Evolutionary conservation across 192 early-diverging fungal genomes (phyloP).

Genomic region (Mortierella alpina): DNA sequence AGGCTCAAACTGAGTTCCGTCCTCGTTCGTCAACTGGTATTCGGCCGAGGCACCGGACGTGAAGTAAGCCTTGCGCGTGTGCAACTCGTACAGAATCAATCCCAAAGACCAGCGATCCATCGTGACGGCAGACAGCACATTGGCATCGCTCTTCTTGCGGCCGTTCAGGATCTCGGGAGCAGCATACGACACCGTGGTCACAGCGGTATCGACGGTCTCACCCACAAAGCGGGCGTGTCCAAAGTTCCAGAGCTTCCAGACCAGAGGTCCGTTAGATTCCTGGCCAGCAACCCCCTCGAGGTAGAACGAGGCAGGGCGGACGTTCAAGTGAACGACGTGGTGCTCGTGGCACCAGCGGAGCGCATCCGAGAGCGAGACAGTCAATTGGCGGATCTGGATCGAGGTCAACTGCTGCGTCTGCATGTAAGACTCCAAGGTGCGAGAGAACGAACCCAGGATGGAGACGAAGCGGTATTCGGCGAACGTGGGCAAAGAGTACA

Average conservation of each 20-base stretch:
- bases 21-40: slow-evolving; percentile 41
- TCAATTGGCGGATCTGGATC: slow-evolving; percentile 43
- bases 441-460: slow-evolving; percentile 39
- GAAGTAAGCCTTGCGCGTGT: slow-evolving; percentile 48
- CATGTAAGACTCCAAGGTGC: slow-evolving; percentile 50
- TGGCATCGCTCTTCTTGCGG: slow-evolving; percentile 44
- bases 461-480: slow-evolving; percentile 53
- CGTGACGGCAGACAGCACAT: slow-evolving; percentile 40
- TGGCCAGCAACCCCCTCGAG: slow-evolving; percentile 39
- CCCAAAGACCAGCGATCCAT: slow-evolving; percentile 57
- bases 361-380: slow-evolving; percentile 45
- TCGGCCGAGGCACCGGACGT: slow-evolving; percentile 26
- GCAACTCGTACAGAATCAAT: slow-evolving; percentile 52
- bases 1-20: slow-evolving; percentile 27
- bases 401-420: slow-evolving; percentile 20
- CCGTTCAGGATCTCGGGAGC: slow-evolving; percentile 51
- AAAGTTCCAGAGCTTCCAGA: slow-evolving; percentile 58
- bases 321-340: slow-evolving; percentile 53
- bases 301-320: slow-evolving; percentile 51
- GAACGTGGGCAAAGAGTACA: slow-evolving; percentile 52
- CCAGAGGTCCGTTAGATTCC: slow-evolving; percentile 38
- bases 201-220: slow-evolving; percentile 45
- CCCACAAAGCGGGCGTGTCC: slow-evolving; percentile 54
- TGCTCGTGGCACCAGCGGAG: slow-evolving; percentile 56
- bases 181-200: slow-evolving; percentile 51